Percentiles rank a stretch among this genome's conserved stretches.
Conservation (phyloP, 2,329 filamentous ascomycete genomes). For the Paramyrothecium roridum region DNA sequence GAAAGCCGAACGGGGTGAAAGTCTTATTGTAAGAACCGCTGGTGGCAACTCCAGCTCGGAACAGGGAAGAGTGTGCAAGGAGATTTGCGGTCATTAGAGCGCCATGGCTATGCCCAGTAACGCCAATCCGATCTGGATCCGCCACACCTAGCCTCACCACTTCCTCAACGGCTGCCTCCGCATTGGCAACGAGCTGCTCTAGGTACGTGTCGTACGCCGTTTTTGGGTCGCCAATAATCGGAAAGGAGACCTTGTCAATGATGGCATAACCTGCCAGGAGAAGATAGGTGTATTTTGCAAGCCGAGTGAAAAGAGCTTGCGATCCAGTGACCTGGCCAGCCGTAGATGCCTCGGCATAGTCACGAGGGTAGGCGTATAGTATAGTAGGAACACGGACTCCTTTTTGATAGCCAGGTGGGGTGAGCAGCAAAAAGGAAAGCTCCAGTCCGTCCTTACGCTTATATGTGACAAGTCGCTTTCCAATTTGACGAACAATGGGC, state of each 20-base stretch:
- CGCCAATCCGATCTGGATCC: background rate
- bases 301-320: background rate
- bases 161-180: background rate
- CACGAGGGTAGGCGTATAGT: background rate
- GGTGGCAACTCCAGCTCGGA: background rate
- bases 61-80: background rate
- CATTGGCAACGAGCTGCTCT: background rate
- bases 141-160: background rate
- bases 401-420: background rate
- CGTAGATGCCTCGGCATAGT: background rate
- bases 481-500: background rate
- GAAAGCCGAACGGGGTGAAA: background rate
- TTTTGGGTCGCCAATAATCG: background rate
- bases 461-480: background rate
- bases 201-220: background rate
- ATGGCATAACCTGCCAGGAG: background rate
- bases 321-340: background rate
- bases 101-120: background rate
- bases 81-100: background rate
- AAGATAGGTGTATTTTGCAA: background rate
- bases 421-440: background rate
- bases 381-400: background rate
- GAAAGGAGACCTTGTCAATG: background rate
- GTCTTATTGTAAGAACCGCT: background rate
- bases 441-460: background rate